Percentiles rank a stretch among this genome's conserved stretches.
Evolutionary conservation across 163 green algal species (phyloP).

Genomic region (Volvox carteri): DNA sequence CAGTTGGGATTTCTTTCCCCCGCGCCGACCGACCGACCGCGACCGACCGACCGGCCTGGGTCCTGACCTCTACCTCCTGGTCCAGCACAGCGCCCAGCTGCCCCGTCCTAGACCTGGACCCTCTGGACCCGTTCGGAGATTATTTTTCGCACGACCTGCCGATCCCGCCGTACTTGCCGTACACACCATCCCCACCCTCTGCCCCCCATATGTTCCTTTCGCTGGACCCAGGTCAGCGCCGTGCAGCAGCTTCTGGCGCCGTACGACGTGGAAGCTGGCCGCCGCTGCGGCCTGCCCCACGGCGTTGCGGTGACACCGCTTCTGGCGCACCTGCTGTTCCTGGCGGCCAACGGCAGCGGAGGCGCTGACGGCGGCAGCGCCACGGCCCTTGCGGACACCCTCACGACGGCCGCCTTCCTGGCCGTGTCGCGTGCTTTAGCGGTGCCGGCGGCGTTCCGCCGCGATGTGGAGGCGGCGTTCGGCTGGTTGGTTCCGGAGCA

Average conservation of each 20-base stretch:
- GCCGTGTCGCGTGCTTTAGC: constrained; percentile 54
- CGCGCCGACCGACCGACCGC: no score
- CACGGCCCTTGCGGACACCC: constrained; percentile 81
- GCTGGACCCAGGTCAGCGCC: constrained; percentile 28
- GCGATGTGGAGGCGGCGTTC: constrained; percentile 65
- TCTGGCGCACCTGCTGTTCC: constrained; percentile 43
- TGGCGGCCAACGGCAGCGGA: constrained; percentile 34
- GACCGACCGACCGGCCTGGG: no score
- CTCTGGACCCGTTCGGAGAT: no score
- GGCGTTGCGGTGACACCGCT: not conserved
- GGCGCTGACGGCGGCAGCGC: constrained; percentile 44
- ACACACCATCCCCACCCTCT: no score
- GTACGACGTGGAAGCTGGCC: constrained; percentile 67
- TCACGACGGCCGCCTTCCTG: constrained; percentile 73
- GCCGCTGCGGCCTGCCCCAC: constrained; percentile 11
- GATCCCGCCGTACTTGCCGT: no score
- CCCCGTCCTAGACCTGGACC: no score
- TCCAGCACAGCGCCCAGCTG: no score
- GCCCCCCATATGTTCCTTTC: no score
- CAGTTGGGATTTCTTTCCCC: no score
- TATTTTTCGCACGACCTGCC: no score
- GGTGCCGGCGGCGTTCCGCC: constrained; percentile 60
- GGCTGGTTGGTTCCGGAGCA: constrained; percentile 37
- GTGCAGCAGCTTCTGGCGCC: constrained; percentile 71
- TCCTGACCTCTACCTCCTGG: no score